Evolutionary conservation across 2,329 filamentous ascomycete species (phyloP).

Genomic region (Rosellinia necatrix): DNA sequence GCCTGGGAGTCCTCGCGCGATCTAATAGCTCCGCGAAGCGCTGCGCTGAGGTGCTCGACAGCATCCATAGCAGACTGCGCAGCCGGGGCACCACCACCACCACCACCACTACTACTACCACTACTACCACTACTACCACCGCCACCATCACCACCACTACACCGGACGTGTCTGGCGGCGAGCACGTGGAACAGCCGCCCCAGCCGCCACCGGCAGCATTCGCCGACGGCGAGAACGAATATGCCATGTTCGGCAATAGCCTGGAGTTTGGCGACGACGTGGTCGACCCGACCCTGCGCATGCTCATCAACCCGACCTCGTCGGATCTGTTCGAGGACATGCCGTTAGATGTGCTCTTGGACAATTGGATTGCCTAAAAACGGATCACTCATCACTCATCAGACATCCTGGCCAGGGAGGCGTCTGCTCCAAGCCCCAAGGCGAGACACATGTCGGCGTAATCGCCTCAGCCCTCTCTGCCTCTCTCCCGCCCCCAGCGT

Average conservation of each 20-base stretch:
- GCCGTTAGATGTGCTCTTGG: slow-evolving; percentile 10
- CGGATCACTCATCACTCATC: neutral
- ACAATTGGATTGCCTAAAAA: slow-evolving; percentile 8
- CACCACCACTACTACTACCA: no score
- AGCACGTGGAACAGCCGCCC: neutral
- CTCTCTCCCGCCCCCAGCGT: no score
- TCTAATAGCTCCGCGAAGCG: slow-evolving; percentile 3
- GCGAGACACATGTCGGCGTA: no score
- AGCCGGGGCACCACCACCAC: no score
- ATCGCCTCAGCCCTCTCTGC: no score
- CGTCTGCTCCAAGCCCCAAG: no score
- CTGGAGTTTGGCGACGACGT: neutral
- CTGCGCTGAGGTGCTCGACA: slow-evolving; percentile 10
- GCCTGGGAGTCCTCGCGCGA: neutral
- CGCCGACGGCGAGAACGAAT: neutral
- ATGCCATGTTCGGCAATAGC: neutral
- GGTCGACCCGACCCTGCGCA: slow-evolving; percentile 2
- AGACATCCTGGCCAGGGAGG: no score
- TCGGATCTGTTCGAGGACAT: slow-evolving; percentile 14
- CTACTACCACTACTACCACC: no score
- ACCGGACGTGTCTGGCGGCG: neutral
- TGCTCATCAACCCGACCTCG: slow-evolving; percentile 12
- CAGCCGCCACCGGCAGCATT: neutral
- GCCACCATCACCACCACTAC: no score
- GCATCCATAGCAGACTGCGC: slow-evolving; percentile 2